Evolutionary conservation across 2,329 filamentous ascomycete genomes (phyloP).

Genomic region (Elsinoe australis): DNA sequence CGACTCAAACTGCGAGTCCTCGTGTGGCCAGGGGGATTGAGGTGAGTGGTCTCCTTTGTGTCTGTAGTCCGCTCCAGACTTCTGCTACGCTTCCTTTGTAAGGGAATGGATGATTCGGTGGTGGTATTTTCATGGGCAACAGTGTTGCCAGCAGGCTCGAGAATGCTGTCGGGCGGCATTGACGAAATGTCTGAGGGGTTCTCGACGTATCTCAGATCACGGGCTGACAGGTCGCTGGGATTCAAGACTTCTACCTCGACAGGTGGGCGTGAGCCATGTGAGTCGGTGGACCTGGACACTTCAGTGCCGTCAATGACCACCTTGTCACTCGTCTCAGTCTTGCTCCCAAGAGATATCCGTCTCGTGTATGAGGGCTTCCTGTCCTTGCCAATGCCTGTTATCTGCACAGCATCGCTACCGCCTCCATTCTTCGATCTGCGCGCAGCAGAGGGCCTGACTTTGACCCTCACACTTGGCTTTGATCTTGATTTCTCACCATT

Average conservation of each 20-base stretch:
- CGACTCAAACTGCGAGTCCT: slow-evolving; percentile 58
- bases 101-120: background rate
- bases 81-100: slow-evolving; percentile 41
- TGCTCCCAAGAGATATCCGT: slow-evolving; percentile 55
- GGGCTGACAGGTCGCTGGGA: slow-evolving; percentile 59
- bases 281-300: slow-evolving; percentile 71
- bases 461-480: slow-evolving; percentile 72
- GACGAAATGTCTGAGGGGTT: slow-evolving; percentile 79
- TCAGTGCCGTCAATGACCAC: slow-evolving; percentile 31
- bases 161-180: slow-evolving; percentile 64
- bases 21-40: slow-evolving; percentile 52
- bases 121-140: slow-evolving; percentile 22
- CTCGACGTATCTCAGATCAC: slow-evolving; percentile 56
- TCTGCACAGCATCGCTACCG: slow-evolving; percentile 69
- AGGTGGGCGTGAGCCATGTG: slow-evolving; percentile 62
- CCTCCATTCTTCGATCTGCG: slow-evolving; percentile 43
- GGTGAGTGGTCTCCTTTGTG: slow-evolving; percentile 23
- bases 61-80: slow-evolving; percentile 38
- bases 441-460: slow-evolving; percentile 66
- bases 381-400: slow-evolving; percentile 69
- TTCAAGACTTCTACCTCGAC: slow-evolving; percentile 82
- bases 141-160: slow-evolving; percentile 48
- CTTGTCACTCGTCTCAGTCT: slow-evolving; percentile 28
- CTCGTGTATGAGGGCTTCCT: slow-evolving; percentile 63
- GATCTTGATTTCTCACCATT: slow-evolving; percentile 53